Percentiles rank a stretch among this genome's conserved stretches.
Evolutionary conservation across 1,284 basidiomycete genomes (phyloP).

Genomic region (Puccinia triticina): DNA sequence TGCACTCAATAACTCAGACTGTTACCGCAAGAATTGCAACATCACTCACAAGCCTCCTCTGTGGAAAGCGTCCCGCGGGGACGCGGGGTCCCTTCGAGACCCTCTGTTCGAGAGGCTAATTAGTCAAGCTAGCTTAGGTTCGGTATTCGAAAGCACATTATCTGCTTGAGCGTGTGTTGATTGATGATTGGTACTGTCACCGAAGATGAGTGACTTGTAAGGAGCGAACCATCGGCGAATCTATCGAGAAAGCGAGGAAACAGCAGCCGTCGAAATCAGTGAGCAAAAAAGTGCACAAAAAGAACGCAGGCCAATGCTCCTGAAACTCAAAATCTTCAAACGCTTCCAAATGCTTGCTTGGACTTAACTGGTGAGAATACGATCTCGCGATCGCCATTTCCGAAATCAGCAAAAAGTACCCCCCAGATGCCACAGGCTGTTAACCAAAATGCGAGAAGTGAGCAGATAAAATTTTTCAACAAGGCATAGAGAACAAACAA

Average conservation of each 20-base stretch:
- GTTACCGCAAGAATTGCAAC: no score
- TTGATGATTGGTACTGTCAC: background rate
- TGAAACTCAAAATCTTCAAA: background rate
- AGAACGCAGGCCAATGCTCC: background rate
- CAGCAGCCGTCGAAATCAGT: background rate
- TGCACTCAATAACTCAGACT: no score
- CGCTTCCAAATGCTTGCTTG: background rate
- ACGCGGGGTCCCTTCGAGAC: no score
- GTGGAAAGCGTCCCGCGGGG: no score
- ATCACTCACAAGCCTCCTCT: no score
- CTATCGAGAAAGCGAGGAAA: background rate
- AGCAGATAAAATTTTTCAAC: background rate
- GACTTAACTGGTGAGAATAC: conserved; percentile 48
- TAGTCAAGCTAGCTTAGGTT: no score
- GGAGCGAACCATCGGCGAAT: conserved; percentile 45
- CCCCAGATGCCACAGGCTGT: conserved; percentile 40
- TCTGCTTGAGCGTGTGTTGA: background rate
- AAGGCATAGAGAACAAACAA: background rate
- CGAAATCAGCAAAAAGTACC: conserved; percentile 49
- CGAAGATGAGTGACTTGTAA: conserved; percentile 37
- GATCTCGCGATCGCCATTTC: conserved; percentile 45
- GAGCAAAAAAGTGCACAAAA: background rate
- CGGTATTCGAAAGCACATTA: no score
- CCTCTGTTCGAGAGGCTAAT: no score
- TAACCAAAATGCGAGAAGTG: no score